These are phyloP conservation scores for Blepharisma stoltei DNA, from an alignment of 73 alveolate genomes.

Conservation along the genomic window DNA sequence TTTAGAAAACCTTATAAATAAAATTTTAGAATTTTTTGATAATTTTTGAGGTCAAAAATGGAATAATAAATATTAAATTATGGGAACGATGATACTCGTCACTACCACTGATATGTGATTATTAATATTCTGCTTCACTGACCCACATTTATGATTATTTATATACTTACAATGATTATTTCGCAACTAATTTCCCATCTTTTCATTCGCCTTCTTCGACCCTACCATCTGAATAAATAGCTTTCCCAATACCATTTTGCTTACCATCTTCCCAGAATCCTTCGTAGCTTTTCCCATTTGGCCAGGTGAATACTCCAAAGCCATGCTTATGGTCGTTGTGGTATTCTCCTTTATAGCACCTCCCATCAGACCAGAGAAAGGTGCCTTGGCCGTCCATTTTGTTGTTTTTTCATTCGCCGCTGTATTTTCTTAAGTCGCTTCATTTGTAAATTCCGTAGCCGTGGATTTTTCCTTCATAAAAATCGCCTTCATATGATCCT, in stretches of 20 bases:
- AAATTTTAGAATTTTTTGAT: no score
- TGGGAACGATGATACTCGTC: no score
- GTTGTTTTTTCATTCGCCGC: constrained; percentile 50
- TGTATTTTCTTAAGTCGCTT: constrained; percentile 46
- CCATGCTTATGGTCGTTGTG: constrained; percentile 67
- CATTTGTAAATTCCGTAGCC: constrained; percentile 55
- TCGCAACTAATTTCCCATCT: no score
- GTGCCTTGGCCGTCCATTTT: constrained; percentile 64
- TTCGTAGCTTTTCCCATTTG: constrained; percentile 49
- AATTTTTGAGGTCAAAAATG: no score
- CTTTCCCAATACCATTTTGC: constrained; percentile 40
- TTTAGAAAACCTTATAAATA: no score
- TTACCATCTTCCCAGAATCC: constrained; percentile 65
- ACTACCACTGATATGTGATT: no score
- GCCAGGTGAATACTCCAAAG: constrained; percentile 53
- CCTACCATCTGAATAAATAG: not conserved
- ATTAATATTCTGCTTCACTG: no score
- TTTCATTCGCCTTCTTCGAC: no score
- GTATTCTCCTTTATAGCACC: constrained; percentile 50
- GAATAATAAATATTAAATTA: no score
- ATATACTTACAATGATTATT: no score
- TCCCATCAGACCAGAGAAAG: constrained; percentile 54
- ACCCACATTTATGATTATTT: no score
- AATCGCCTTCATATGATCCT: no score
- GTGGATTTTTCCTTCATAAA: constrained; percentile 20